phyloP scores from a whole-genome alignment of 768 basidiomycete genomes.

The Hygrophoropsis aurantiaca region DNA sequence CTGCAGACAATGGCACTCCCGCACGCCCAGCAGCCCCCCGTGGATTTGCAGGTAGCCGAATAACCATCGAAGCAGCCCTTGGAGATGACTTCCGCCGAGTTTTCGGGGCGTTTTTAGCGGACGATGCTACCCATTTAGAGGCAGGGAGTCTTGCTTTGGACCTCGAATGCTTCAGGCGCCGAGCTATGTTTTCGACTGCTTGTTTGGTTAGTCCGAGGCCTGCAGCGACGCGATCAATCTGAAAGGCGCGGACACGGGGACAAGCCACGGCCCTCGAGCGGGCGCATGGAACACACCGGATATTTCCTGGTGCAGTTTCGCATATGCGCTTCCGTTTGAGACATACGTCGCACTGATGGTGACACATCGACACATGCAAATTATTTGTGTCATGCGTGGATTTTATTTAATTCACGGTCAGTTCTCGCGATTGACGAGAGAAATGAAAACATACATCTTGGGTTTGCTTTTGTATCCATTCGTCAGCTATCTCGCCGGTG shows the following conservation, averaged over 20 bases:
- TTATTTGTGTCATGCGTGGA: no score
- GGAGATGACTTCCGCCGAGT: no score
- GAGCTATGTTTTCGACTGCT: no score
- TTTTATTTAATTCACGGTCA: not conserved
- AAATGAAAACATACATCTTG: not conserved
- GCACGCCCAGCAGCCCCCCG: no score
- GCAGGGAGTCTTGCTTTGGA: no score
- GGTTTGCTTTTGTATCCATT: slow-evolving; percentile 3
- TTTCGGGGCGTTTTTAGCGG: no score
- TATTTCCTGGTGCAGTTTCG: slow-evolving; percentile 1
- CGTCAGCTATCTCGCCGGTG: not conserved
- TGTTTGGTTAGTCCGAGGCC: slow-evolving; percentile 1
- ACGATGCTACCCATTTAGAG: no score
- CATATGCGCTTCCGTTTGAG: slow-evolving; percentile 3
- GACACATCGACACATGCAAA: not conserved
- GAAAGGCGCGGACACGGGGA: slow-evolving; percentile 3
- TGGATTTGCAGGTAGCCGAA: no score
- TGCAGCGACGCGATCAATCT: slow-evolving; percentile 2
- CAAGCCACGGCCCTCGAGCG: slow-evolving; percentile 3
- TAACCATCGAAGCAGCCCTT: no score
- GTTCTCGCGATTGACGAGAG: not conserved
- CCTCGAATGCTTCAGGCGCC: no score
- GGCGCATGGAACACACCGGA: slow-evolving; percentile 7
- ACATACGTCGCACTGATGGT: slow-evolving; percentile 2
- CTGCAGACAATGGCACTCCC: no score